Evolutionary conservation across 805 yeast species (phyloP), one percentile per base, ranked within the genome.

Genomic region (Novakomyces olei): DNA sequence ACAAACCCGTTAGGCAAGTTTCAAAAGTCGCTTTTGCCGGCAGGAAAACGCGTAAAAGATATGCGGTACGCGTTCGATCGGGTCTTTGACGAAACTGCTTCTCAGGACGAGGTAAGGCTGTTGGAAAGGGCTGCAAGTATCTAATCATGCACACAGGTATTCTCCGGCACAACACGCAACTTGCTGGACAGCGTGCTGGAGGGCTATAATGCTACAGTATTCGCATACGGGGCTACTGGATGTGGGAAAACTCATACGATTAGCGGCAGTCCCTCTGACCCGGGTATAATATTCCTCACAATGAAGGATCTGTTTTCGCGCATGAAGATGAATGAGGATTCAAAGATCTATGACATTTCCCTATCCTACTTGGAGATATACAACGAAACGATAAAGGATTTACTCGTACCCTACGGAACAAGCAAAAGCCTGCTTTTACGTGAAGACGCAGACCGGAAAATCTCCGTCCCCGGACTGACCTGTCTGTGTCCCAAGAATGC

Each of bases 351-450:
- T 46, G 4, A 48, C 50, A 14, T 46, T 60, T 14, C 47, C 51
- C 55, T 30, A 6, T 44, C 53, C 5, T 85, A 75, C 45, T 55
- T 85, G 43, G 95, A 85, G 44, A 80, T 85, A 18, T 85, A 85
- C 54, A 85, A 85, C 49, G 96, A 85, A 49, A 72, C 77, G 0
- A 78, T 85, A 19, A 60, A 75, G 30, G 96, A 85, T 46, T 57
- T 85, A 34, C 55, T 85, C 34, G 58, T 64, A 22, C 81, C 85
- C 0, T 8, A 26, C n/a, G 28, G 28, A 22, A 29, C 19, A 15
- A 34, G 31, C 16, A 31, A 36, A 17, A 37, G 10, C 26, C 41
- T 35, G 32, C 55, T 61, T 37, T 65, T 78, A 3, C 57, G 91
- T 34, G 92, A 77, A 42, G 63, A 64, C 25, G 76, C 75, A 0